Conservation (phyloP, 2,329 filamentous ascomycete species). For the Hirsutella minnesotensis region DNA sequence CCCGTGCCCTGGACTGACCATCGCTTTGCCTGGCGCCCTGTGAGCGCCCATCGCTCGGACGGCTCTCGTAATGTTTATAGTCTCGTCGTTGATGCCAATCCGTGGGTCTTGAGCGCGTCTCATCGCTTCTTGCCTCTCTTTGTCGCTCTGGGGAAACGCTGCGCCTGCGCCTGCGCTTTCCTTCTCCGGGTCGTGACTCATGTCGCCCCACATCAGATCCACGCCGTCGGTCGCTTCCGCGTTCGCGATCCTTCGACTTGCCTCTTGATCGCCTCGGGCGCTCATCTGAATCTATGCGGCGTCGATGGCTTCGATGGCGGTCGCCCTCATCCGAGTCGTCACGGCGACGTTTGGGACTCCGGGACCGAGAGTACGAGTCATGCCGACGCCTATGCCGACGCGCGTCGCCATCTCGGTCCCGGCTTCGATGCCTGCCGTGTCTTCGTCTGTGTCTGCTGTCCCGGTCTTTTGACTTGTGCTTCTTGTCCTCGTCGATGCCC, state of each 20-base stretch:
- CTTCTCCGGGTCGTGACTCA: neutral
- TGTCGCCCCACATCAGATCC: conserved; percentile 13
- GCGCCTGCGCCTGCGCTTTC: conserved; percentile 8
- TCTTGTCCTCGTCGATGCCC: conserved; percentile 39
- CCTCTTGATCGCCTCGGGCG: conserved; percentile 13
- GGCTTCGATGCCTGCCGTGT: conserved; percentile 18
- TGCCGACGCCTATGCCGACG: conserved; percentile 23
- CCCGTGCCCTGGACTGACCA: conserved; percentile 1
- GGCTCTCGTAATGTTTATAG: neutral
- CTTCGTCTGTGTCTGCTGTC: conserved; percentile 27
- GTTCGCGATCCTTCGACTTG: conserved; percentile 9
- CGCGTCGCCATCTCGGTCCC: neutral
- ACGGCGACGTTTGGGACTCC: conserved; percentile 25
- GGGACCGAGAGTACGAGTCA: conserved; percentile 21
- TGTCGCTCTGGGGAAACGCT: neutral
- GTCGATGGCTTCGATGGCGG: conserved; percentile 6
- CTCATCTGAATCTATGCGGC: conserved; percentile 13
- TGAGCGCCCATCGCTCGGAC: neutral
- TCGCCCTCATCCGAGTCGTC: conserved; percentile 11
- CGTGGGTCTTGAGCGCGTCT: neutral
- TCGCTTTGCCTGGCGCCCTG: conserved; percentile 3
- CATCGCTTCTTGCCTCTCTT: neutral
- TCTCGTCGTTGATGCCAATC: conserved; percentile 1
- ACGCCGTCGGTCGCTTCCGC: conserved; percentile 5
- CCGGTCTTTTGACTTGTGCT: conserved; percentile 20